These are phyloP conservation scores for Fusarium foetens DNA, from an alignment of 2,329 filamentous ascomycete genomes.

Conservation along the genomic window DNA sequence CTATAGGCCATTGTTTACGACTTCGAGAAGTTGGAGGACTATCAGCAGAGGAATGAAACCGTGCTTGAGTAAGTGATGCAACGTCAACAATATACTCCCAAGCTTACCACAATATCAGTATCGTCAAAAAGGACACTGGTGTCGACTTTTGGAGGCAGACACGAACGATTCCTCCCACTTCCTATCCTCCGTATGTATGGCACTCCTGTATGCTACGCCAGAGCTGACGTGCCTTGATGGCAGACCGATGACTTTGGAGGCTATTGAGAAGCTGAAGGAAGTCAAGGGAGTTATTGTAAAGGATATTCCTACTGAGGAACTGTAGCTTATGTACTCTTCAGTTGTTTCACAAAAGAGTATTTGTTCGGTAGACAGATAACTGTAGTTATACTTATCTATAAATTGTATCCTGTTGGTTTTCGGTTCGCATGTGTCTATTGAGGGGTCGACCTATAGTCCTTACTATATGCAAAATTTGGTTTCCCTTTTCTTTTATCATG, in stretches of 20 bases:
- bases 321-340: accelerated
- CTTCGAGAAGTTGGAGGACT: constrained; percentile 8
- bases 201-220: accelerated
- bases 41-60: background rate
- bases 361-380: accelerated
- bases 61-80: background rate
- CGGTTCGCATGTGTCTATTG: accelerated
- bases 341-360: accelerated
- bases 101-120: background rate
- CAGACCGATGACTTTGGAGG: constrained; percentile 10
- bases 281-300: background rate
- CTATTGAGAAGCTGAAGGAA: constrained; percentile 16
- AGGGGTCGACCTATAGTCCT: accelerated
- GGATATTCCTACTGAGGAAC: background rate
- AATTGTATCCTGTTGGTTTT: background rate
- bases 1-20: background rate
- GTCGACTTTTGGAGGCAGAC: constrained; percentile 7
- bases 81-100: accelerated
- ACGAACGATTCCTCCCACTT: constrained; percentile 1
- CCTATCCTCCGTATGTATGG: constrained; percentile 3
- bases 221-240: accelerated
- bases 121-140: constrained; percentile 10
- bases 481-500: accelerated
- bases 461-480: accelerated
- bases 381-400: background rate